Evolutionary conservation across 2,329 filamentous ascomycete genomes (phyloP).

Genomic region (Colletotrichum neosansevieriae): DNA sequence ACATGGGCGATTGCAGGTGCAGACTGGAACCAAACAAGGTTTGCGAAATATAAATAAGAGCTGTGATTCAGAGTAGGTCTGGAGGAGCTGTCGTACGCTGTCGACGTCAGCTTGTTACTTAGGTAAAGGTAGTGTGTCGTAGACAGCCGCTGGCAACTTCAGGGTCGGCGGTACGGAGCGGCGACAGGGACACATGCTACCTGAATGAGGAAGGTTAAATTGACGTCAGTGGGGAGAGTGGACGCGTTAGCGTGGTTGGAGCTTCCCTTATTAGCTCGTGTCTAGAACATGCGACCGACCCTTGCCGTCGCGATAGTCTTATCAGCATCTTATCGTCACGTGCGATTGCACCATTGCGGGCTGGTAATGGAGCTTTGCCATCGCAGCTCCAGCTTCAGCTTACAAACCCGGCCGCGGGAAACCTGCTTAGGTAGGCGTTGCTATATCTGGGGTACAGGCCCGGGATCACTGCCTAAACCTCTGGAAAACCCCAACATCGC

Average conservation of each 20-base stretch:
- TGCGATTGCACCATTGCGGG: conserved; percentile 38
- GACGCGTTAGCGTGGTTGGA: not conserved
- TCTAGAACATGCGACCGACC: not conserved
- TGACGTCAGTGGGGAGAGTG: conserved; percentile 34
- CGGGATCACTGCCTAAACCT: not conserved
- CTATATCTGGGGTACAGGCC: not conserved
- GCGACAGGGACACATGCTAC: not conserved
- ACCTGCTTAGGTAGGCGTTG: not conserved
- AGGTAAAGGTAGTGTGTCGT: too few species aligned
- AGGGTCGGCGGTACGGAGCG: conserved; percentile 8
- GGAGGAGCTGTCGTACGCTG: conserved; percentile 2
- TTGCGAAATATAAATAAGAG: not conserved
- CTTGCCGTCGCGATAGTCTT: too few species aligned
- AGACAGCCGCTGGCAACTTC: not conserved
- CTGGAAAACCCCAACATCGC: not conserved
- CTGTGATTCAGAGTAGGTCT: too few species aligned
- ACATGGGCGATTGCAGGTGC: not conserved
- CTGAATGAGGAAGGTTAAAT: conserved; percentile 27
- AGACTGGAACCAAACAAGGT: not conserved
- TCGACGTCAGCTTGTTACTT: conserved; percentile 30
- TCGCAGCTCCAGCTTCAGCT: conserved; percentile 34
- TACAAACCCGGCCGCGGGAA: conserved; percentile 30
- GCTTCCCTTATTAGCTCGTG: not conserved
- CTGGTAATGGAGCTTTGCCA: conserved; percentile 8
- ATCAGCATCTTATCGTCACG: conserved; percentile 34